These are phyloP conservation scores for Mimosa bimucronata DNA, from an alignment of 306 rosid species.

Conservation along the genomic window DNA sequence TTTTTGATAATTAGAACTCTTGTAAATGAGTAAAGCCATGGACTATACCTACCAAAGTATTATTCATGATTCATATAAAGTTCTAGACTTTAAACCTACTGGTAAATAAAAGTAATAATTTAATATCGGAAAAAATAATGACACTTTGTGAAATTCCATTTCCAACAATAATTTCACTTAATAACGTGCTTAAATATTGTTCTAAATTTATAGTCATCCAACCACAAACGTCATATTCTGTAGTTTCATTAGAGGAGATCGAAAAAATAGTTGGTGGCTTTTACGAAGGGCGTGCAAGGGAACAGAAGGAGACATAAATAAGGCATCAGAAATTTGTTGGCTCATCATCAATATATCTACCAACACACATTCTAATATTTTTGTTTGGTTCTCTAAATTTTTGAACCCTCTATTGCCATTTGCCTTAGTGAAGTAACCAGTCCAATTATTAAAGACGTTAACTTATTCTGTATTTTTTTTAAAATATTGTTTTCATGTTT, in stretches of 20 bases:
- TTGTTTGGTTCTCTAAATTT: too few species aligned
- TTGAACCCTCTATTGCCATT: too few species aligned
- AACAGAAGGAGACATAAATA: not conserved
- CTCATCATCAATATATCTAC: not conserved
- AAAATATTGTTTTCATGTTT: not conserved
- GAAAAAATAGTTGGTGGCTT: not conserved
- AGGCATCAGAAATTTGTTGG: not conserved
- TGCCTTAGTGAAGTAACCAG: not conserved
- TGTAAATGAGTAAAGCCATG: too few species aligned
- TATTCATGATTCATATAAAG: too few species aligned
- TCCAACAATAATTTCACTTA: not conserved
- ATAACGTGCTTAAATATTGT: not conserved
- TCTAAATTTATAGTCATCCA: not conserved
- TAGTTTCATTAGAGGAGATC: not conserved
- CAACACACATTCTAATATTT: not conserved
- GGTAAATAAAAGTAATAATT: too few species aligned
- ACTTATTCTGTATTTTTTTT: not conserved
- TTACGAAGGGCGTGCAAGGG: not conserved
- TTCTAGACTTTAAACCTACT: too few species aligned
- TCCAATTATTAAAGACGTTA: not conserved
- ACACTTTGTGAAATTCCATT: too few species aligned
- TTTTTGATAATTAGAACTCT: too few species aligned
- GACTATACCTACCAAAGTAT: too few species aligned
- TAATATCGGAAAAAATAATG: too few species aligned
- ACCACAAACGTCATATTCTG: not conserved